Evolutionary conservation across 2,329 filamentous ascomycete genomes (phyloP).

Genomic region (Neoascochyta sp.): DNA sequence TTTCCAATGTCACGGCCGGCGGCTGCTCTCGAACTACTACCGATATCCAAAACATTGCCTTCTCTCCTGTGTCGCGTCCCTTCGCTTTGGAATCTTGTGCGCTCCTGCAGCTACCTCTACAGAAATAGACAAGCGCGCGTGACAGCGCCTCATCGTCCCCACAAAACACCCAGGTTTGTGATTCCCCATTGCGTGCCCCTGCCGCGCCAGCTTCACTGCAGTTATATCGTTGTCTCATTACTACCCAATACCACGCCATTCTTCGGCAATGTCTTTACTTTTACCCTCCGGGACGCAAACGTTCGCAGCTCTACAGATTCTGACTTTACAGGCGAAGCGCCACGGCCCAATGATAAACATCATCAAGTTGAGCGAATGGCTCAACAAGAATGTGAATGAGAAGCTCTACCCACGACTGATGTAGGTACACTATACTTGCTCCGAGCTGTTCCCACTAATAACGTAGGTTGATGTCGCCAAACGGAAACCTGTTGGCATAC

Average conservation of each 20-base stretch:
- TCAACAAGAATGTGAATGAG: conserved; percentile 44
- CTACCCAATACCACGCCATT: neutral
- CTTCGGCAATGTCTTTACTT: conserved; percentile 1
- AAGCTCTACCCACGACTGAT: conserved; percentile 45
- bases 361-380: conserved; percentile 43
- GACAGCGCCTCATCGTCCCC: too few species aligned
- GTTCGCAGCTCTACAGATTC: conserved; percentile 2
- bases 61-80: too few species aligned
- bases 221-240: conserved; percentile 1
- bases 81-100: too few species aligned
- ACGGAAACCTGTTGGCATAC: conserved; percentile 50
- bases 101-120: too few species aligned
- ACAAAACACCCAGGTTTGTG: too few species aligned
- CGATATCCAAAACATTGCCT: too few species aligned
- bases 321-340: conserved; percentile 6
- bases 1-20: conserved; percentile 8
- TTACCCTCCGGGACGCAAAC: conserved; percentile 1
- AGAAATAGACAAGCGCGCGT: too few species aligned
- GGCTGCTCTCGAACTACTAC: conserved; percentile 2
- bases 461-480: conserved; percentile 48
- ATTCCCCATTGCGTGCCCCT: too few species aligned
- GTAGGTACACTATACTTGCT: conserved; percentile 22
- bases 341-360: conserved; percentile 43
- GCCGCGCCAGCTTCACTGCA: conserved; percentile 1
- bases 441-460: conserved; percentile 6